Evolutionary conservation across 768 basidiomycete species (phyloP).

Genomic region (Artomyces pyxidatus): DNA sequence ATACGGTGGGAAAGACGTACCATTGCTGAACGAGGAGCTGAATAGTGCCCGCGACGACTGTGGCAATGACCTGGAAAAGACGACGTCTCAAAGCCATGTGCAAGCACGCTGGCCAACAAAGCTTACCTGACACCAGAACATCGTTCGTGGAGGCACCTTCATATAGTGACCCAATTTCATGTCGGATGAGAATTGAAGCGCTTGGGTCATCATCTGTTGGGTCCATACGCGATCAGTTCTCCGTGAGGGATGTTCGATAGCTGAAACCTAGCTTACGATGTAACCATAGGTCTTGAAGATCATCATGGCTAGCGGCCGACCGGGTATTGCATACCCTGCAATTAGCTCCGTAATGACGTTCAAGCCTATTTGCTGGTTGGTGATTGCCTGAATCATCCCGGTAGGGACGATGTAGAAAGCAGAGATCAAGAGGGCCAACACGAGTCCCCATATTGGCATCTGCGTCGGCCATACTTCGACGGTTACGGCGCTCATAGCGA

Average conservation of each 20-base stretch:
- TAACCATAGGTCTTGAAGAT: conserved; percentile 51
- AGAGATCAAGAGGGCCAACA: conserved; percentile 40
- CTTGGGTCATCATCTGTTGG: conserved; percentile 26
- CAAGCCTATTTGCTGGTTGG: conserved; percentile 66
- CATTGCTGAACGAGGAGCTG: conserved; percentile 59
- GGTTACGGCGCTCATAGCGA: conserved; percentile 51
- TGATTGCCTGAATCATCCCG: conserved; percentile 76
- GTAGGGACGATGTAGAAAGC: conserved; percentile 69
- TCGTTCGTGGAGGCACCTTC: conserved; percentile 40
- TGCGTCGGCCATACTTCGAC: conserved; percentile 59
- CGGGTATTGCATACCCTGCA: conserved; percentile 51
- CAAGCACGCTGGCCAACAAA: no score
- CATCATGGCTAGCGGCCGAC: conserved; percentile 71
- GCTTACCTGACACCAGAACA: conserved; percentile 15
- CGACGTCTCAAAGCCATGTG: conserved; percentile 24
- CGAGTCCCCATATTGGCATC: conserved; percentile 62
- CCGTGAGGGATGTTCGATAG: not conserved
- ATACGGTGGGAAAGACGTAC: conserved; percentile 6
- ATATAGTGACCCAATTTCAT: conserved; percentile 75
- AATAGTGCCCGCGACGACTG: conserved; percentile 50
- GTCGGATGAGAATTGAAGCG: conserved; percentile 66
- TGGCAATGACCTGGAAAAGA: conserved; percentile 52
- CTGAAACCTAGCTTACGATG: conserved; percentile 5
- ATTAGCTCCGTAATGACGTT: conserved; percentile 71
- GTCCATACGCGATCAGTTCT: not conserved